These are phyloP conservation scores for Phytopythium ostracodes DNA, from an alignment of 352 stramenopile species.

Conservation along the genomic window DNA sequence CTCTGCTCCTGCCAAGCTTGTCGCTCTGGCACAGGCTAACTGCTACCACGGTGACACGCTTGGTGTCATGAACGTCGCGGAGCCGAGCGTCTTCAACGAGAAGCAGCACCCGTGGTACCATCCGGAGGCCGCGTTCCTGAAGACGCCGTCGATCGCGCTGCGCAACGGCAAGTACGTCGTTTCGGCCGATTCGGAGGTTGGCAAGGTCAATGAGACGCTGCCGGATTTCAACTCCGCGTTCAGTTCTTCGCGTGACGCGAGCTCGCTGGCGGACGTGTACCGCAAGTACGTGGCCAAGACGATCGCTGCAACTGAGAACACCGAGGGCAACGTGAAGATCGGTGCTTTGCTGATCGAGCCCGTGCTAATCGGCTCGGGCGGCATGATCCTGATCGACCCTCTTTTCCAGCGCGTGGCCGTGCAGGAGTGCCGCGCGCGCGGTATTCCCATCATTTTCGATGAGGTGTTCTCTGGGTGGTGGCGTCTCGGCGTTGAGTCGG, in stretches of 20 bases:
- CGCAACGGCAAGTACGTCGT: slow-evolving; percentile 58
- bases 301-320: slow-evolving; percentile 36
- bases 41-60: slow-evolving; percentile 93
- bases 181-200: slow-evolving; percentile 45
- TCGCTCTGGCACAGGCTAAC: slow-evolving; percentile 83
- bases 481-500: slow-evolving; percentile 85
- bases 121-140: slow-evolving; percentile 75
- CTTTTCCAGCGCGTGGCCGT: slow-evolving; percentile 91
- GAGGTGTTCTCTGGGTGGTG: slow-evolving; percentile 91
- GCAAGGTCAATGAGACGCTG: slow-evolving; percentile 31
- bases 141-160: slow-evolving; percentile 69
- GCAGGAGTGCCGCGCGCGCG: slow-evolving; percentile 57
- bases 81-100: slow-evolving; percentile 89
- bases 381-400: slow-evolving; percentile 90
- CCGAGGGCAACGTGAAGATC: slow-evolving; percentile 34
- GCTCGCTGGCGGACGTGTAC: slow-evolving; percentile 42
- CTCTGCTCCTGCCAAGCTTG: slow-evolving; percentile 41
- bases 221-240: slow-evolving; percentile 51
- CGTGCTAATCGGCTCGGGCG: slow-evolving; percentile 85
- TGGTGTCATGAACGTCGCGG: slow-evolving; percentile 88
- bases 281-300: slow-evolving; percentile 53
- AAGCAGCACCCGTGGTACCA: slow-evolving; percentile 92
- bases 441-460: slow-evolving; percentile 91
- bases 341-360: slow-evolving; percentile 87
- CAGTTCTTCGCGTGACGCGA: slow-evolving; percentile 33